A percentile compares a stretch with the other conserved stretches of the same genome.
phyloP scores from a whole-genome alignment of 345 rosid genomes.

The Raphanus sativus region DNA sequence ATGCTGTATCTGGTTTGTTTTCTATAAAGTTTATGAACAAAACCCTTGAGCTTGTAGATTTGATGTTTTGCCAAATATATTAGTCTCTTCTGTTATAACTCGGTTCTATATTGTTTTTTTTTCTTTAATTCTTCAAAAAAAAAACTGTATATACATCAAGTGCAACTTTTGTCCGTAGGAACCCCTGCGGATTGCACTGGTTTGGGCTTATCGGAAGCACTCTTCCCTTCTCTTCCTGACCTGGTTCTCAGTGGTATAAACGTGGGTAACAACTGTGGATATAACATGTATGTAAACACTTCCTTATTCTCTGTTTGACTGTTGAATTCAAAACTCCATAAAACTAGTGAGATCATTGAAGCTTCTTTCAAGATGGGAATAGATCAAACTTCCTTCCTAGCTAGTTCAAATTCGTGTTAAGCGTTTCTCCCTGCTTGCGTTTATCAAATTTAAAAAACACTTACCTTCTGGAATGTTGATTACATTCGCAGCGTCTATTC shows the following conservation, averaged over 20 bases:
- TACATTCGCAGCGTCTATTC: constrained; percentile 67
- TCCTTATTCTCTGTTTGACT: neutral
- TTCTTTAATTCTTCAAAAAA: too few species aligned
- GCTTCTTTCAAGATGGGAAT: neutral
- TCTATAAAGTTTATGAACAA: too few species aligned
- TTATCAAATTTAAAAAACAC: neutral
- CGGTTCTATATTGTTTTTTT: too few species aligned
- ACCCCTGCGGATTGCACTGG: constrained; percentile 92
- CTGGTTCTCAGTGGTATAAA: constrained; percentile 96
- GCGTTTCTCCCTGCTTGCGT: neutral
- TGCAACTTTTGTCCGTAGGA: constrained; percentile 41
- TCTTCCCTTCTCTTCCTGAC: constrained; percentile 77
- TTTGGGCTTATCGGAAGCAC: constrained; percentile 63
- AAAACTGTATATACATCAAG: too few species aligned
- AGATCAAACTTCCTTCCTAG: neutral
- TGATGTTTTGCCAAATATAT: too few species aligned
- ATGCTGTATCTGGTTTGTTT: constrained; percentile 65
- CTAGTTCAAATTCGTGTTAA: neutral
- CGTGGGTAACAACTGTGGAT: constrained; percentile 92
- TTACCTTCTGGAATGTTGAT: constrained; percentile 15
- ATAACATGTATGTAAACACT: constrained; percentile 60
- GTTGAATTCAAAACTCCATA: neutral
- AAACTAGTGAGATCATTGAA: neutral
- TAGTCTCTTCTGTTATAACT: too few species aligned
- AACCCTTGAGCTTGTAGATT: too few species aligned